phyloP scores from a whole-genome alignment of 2,329 filamentous ascomycete species.

The Diaporthe ilicicola region DNA sequence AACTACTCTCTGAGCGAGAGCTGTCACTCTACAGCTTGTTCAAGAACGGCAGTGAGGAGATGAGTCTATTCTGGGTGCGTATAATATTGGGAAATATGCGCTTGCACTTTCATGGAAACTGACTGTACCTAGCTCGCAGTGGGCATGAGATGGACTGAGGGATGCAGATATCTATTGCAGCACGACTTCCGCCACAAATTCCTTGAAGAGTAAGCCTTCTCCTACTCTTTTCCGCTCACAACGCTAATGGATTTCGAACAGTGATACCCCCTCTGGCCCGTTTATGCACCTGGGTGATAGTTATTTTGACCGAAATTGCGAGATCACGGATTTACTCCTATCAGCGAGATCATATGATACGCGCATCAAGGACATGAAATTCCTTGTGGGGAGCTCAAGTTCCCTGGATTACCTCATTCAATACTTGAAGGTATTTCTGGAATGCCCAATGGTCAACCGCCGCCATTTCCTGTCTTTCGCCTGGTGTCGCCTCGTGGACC shows the following conservation, averaged over 20 bases:
- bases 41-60: fast-evolving
- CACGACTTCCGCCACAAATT: not conserved
- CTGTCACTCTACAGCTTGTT: not conserved
- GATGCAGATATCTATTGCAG: not conserved
- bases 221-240: no score
- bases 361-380: not conserved
- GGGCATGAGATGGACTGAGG: not conserved
- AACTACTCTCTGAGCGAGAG: not conserved
- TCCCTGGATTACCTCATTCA: not conserved
- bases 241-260: not conserved
- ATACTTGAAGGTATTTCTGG: not conserved
- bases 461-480: fast-evolving
- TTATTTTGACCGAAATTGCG: not conserved
- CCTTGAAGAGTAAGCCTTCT: not conserved
- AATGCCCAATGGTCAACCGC: not conserved
- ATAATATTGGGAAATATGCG: not conserved
- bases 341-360: not conserved
- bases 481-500: not conserved
- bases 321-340: not conserved
- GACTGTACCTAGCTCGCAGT: not conserved
- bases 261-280: not conserved
- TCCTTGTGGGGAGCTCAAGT: fast-evolving
- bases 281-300: no score
- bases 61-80: not conserved
- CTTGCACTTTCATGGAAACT: not conserved